Evolutionary conservation across 768 basidiomycete genomes (phyloP).

Genomic region (Russula compacta): DNA sequence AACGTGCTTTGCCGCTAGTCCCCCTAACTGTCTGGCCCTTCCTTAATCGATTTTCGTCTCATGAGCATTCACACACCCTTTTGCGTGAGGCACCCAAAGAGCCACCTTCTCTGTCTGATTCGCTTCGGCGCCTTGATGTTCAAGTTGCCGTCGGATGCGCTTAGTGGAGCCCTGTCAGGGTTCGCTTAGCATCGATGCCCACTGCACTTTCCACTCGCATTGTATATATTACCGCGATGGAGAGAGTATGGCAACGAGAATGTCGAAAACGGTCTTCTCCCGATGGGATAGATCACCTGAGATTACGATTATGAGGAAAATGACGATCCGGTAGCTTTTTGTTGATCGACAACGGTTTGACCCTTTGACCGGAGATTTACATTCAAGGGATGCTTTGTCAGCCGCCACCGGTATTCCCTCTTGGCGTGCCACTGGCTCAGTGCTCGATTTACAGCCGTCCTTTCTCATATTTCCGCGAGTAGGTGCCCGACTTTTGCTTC

Average conservation of each 20-base stretch:
- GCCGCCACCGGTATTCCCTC: too few species aligned
- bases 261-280: neutral
- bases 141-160: neutral
- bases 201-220: neutral
- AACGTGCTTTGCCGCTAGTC: neutral
- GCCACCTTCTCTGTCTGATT: conserved; percentile 4
- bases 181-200: neutral
- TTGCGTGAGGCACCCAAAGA: conserved; percentile 1
- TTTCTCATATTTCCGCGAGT: neutral
- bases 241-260: neutral
- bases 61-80: neutral
- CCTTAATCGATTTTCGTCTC: neutral
- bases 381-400: conserved; percentile 3
- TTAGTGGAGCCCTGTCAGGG: neutral
- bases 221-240: neutral
- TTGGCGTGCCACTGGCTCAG: neutral
- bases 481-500: neutral
- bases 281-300: neutral
- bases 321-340: neutral
- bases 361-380: neutral
- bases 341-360: neutral
- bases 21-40: conserved; percentile 11
- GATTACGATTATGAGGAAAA: neutral
- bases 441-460: neutral
- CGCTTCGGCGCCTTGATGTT: neutral